Evolutionary conservation across 257 asterid species (phyloP), one percentile per base, ranked within the genome.

Genomic region (Agastache rugosa): DNA sequence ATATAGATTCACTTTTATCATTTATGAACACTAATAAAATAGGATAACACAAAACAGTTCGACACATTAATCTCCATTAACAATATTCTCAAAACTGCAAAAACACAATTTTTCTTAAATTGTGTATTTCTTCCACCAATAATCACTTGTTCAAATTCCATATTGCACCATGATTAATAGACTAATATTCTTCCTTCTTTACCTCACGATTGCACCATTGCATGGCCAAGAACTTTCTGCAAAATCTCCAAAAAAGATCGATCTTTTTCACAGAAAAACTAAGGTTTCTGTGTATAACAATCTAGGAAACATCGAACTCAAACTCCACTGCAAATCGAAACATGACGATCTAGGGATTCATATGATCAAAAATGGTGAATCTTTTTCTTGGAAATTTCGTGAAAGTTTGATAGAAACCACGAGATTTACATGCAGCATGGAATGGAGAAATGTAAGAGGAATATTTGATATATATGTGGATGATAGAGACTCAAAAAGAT

Each of bases 241-340:
- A 9, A 11, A 48, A n/a, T 27, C 9, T 9, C 25, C 11, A 5
- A 11, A 48, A n/a, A 6, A n/a, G 20, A 48, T 16, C 0, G 54
- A 39, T 34, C 1, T 51, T 6, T 54, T 65, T 25, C 68, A 6
- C 23, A 75, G 27, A 66, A 75, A 42, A 75, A 75, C 73, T 16
- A 56, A 0, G 15, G 70, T 76, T 9, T 69, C n/a, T 0, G 47
- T 76, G 27, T 59, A 67, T 11, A 45, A 75, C 71, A 67, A 75
- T 35, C 71, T 75, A 6, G 80, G 70, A 37, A 41, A 15, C 35
- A 14, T 29, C 20, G 17, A 9, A 25, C 63, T 75, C 8, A 44
- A 11, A 4, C 44, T 67, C 12, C 75, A 58, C 11, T 75, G 79
- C 42, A 58, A 68, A 67, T 75, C 75, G 50, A 75, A 55, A 41